A percentile compares a stretch with the other conserved stretches of the same genome.
Evolutionary conservation across 352 stramenopile species (phyloP).

Genomic region (Phytophthora aleatoria): DNA sequence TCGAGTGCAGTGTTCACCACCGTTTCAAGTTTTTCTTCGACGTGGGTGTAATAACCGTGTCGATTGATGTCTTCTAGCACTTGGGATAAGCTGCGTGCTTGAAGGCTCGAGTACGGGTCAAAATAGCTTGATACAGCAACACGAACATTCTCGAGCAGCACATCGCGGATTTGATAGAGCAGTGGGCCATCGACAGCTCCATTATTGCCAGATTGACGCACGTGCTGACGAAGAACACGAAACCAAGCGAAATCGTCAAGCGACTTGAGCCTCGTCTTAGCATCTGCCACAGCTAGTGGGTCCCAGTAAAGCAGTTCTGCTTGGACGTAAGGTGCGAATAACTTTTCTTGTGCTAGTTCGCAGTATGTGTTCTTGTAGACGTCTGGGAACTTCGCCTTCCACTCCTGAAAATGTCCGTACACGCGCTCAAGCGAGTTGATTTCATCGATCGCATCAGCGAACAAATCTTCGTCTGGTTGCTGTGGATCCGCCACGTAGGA

Average conservation of each 20-base stretch:
- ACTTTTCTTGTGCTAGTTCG: slow-evolving; percentile 58
- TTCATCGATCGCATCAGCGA: slow-evolving; percentile 72
- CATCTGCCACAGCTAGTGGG: slow-evolving; percentile 45
- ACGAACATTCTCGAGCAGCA: slow-evolving; percentile 50
- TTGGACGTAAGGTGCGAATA: slow-evolving; percentile 68
- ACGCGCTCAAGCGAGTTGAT: slow-evolving; percentile 68
- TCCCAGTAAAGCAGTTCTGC: slow-evolving; percentile 74
- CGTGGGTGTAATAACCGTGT: slow-evolving; percentile 28
- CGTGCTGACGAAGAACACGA: slow-evolving; percentile 44
- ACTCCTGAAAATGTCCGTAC: slow-evolving; percentile 69
- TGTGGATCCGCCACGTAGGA: slow-evolving; percentile 26
- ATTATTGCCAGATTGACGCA: slow-evolving; percentile 6
- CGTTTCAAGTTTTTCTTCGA: slow-evolving; percentile 34
- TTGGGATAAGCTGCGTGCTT: slow-evolving; percentile 53
- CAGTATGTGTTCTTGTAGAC: slow-evolving; percentile 72
- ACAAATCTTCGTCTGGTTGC: slow-evolving; percentile 37
- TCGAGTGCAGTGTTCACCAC: slow-evolving; percentile 37
- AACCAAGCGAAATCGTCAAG: slow-evolving; percentile 63
- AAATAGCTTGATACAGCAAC: slow-evolving; percentile 49
- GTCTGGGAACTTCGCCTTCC: slow-evolving; percentile 71
- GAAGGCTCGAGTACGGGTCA: slow-evolving; percentile 61
- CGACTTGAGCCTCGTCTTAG: slow-evolving; percentile 14
- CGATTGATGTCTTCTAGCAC: slow-evolving; percentile 60
- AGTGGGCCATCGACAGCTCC: slow-evolving; percentile 34
- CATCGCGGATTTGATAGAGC: slow-evolving; percentile 53